These are phyloP conservation scores for Neurospora sp. DNA, from an alignment of 495 filamentous ascomycete species.

Conservation along the genomic window DNA sequence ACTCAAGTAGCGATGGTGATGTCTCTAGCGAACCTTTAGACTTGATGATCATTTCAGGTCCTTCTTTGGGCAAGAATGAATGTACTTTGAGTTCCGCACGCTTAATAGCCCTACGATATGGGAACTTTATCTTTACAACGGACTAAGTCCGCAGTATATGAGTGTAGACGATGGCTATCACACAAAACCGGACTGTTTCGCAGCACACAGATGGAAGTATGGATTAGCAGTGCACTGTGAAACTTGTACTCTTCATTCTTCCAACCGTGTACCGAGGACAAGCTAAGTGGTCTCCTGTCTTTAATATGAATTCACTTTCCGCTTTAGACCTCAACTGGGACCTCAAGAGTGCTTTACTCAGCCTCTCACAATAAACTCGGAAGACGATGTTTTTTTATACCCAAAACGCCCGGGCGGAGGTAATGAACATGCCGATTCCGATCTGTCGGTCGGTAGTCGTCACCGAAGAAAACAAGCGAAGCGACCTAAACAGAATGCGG, in stretches of 20 bases:
- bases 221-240: not conserved
- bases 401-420: not conserved
- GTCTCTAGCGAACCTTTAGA: not conserved
- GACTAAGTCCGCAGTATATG: not conserved
- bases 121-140: not conserved
- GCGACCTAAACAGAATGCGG: not conserved
- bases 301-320: not conserved
- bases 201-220: not conserved
- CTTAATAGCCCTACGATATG: not conserved
- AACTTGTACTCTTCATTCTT: not conserved
- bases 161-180: not conserved
- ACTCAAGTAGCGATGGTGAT: not conserved
- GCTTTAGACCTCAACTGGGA: too few relatives aligned
- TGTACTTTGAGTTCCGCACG: not conserved
- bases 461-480: not conserved
- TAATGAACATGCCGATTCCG: not conserved
- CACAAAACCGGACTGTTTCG: not conserved
- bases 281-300: not conserved
- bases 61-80: not conserved
- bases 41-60: not conserved
- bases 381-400: not conserved
- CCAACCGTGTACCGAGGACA: not conserved
- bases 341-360: too few relatives aligned
- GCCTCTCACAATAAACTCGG: not conserved
- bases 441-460: not conserved